A percentile compares a stretch with the other conserved stretches of the same genome.
phyloP scores from a whole-genome alignment of 805 yeast genomes.

The Candida patagonica region DNA sequence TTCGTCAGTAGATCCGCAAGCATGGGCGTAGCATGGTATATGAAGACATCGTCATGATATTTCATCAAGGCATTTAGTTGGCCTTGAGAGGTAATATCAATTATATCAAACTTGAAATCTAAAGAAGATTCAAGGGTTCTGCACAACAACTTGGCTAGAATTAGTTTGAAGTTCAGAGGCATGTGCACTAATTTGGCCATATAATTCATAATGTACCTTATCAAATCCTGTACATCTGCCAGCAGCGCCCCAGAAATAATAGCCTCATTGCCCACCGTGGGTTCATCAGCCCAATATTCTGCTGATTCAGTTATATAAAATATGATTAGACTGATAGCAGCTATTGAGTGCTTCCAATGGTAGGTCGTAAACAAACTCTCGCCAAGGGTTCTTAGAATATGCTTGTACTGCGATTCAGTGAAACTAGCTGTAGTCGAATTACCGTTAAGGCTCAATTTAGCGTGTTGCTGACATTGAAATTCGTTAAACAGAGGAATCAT shows the following conservation, averaged over 20 bases:
- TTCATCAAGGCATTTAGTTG: not conserved
- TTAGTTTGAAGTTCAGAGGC: not conserved
- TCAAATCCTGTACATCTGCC: not conserved
- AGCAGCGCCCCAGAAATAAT: not conserved
- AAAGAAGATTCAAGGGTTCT: not conserved
- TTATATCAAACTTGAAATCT: not conserved
- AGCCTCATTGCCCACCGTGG: not conserved
- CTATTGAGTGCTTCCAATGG: not conserved
- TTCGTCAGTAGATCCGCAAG: conserved; percentile 2
- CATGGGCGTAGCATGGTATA: not conserved
- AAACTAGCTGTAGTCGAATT: too few relatives aligned
- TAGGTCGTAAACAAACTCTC: not conserved
- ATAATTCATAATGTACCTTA: not conserved
- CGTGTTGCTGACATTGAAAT: too few relatives aligned
- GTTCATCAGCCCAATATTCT: not conserved
- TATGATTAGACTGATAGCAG: not conserved
- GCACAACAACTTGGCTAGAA: not conserved
- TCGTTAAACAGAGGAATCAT: not conserved
- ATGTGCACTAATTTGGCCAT: not conserved
- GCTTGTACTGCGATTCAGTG: not conserved
- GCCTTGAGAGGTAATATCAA: not conserved
- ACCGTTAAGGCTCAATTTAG: too few relatives aligned
- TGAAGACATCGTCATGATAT: not conserved
- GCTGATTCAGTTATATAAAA: not conserved
- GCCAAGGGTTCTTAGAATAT: not conserved